phyloP scores from a whole-genome alignment of 2,329 filamentous ascomycete genomes.

The Elsinoe fawcettii region DNA sequence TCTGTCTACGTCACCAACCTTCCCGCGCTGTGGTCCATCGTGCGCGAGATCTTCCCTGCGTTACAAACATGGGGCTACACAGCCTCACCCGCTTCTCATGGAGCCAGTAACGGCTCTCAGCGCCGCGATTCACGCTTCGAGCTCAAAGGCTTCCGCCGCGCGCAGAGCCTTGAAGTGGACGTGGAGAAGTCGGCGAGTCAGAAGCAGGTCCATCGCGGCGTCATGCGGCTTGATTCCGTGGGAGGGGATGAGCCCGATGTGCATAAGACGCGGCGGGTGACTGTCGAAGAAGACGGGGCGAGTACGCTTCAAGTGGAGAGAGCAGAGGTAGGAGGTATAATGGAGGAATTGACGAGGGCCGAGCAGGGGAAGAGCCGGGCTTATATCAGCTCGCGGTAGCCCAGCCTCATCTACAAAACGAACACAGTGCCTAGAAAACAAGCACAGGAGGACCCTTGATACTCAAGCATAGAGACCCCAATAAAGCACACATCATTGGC shows the following conservation, averaged over 20 bases:
- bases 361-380: background rate
- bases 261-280: background rate
- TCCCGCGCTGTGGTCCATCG: constrained; percentile 18
- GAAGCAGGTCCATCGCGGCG: background rate
- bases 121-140: background rate
- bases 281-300: background rate
- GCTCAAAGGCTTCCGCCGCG: background rate
- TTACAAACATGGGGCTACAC: constrained; percentile 16
- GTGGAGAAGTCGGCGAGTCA: background rate
- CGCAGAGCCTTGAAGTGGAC: background rate
- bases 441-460: background rate
- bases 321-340: background rate
- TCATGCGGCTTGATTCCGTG: background rate
- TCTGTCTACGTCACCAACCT: constrained; percentile 18
- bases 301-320: background rate
- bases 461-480: too few relatives aligned
- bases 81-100: background rate
- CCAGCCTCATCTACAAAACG: too few relatives aligned
- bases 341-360: background rate
- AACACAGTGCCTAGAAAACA: too few relatives aligned
- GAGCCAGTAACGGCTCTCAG: background rate
- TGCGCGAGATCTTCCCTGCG: constrained; percentile 15
- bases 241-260: background rate
- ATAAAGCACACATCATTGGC: background rate
- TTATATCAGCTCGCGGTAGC: background rate